Conservation (phyloP, 306 rosid species). For the Prunus mira region DNA sequence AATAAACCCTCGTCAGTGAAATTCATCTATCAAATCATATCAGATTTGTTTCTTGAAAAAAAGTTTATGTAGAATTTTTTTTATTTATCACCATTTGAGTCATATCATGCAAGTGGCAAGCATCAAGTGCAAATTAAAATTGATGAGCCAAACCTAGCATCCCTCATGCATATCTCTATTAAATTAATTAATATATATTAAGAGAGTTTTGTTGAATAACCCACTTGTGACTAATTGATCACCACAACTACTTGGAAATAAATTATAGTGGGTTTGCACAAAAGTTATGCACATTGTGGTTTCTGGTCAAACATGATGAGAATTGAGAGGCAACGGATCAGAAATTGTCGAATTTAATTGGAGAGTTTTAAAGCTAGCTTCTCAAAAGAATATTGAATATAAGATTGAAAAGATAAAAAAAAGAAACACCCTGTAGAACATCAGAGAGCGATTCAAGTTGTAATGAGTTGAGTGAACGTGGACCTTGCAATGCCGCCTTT, state of each 20-base stretch:
- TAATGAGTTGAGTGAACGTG: constrained; percentile 11
- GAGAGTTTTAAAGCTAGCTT: neutral
- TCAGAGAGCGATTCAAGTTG: neutral
- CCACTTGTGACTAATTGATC: neutral
- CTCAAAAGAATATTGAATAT: neutral
- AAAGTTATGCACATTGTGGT: neutral
- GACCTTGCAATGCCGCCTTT: neutral
- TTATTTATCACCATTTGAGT: neutral
- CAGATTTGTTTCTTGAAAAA: neutral
- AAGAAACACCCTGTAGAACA: neutral
- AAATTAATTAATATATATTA: no score
- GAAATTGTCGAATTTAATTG: constrained; percentile 2
- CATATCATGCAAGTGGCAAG: neutral
- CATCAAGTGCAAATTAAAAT: neutral
- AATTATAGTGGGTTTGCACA: neutral
- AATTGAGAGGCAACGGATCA: neutral
- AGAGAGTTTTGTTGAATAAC: neutral
- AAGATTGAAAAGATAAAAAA: neutral
- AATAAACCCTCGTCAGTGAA: neutral
- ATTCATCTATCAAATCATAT: neutral
- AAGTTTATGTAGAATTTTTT: neutral
- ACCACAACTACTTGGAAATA: neutral
- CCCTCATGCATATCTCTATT: neutral
- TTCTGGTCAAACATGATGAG: neutral
- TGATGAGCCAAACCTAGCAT: neutral